phyloP scores from a whole-genome alignment of 108 stramenopile genomes.

The Cyclotella sp. region DNA sequence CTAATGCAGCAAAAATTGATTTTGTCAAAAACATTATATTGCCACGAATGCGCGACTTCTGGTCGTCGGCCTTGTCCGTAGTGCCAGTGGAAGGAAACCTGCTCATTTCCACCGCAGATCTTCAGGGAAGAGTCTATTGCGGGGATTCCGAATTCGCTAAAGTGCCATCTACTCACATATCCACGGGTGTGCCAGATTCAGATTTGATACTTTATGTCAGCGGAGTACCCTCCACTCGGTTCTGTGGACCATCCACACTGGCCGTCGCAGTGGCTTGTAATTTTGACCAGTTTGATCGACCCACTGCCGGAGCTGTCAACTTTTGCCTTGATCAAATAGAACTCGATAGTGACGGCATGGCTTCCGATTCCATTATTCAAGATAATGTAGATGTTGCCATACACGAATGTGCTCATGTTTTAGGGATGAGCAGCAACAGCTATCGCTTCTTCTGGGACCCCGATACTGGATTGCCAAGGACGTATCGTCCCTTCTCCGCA shows the following conservation, averaged over 20 bases:
- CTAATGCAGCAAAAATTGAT: constrained; percentile 65
- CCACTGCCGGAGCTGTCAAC: constrained; percentile 84
- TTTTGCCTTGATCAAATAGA: constrained; percentile 81
- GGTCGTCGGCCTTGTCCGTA: constrained; percentile 71
- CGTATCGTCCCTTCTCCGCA: constrained; percentile 68
- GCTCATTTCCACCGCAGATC: constrained; percentile 63
- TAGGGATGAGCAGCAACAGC: constrained; percentile 79
- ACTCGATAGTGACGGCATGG: constrained; percentile 63
- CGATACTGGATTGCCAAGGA: constrained; percentile 69
- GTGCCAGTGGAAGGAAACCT: constrained; percentile 78
- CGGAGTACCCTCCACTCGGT: constrained; percentile 68
- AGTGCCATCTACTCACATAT: constrained; percentile 73
- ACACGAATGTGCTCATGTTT: constrained; percentile 82
- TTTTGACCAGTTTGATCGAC: constrained; percentile 81
- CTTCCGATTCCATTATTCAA: constrained; percentile 57
- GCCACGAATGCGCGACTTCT: constrained; percentile 71
- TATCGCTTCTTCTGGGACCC: constrained; percentile 87
- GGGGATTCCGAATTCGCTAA: constrained; percentile 82
- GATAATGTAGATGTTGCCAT: constrained; percentile 84
- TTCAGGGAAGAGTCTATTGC: constrained; percentile 72
- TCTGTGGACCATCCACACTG: constrained; percentile 76
- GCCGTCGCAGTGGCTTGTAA: constrained; percentile 83
- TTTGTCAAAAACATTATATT: constrained; percentile 79
- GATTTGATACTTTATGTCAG: constrained; percentile 84
- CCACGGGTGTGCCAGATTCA: constrained; percentile 61